Conservation (phyloP, 805 yeast species). For the Candida pseudoglaebosa region DNA sequence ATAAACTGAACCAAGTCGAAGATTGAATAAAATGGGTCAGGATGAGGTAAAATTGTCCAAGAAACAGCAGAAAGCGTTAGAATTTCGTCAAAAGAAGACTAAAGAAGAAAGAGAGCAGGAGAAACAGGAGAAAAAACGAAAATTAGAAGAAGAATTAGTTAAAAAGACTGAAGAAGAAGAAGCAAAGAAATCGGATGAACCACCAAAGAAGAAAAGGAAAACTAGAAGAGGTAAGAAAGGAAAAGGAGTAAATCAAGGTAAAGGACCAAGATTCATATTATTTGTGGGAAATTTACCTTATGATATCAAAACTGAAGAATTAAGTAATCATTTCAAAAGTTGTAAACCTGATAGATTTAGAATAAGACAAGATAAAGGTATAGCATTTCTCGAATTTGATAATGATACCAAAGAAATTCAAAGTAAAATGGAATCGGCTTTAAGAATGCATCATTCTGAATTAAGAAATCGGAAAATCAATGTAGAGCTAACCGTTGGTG, state of each 20-base stretch:
- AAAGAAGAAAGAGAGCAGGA: constrained; percentile 38
- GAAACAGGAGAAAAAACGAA: constrained; percentile 26
- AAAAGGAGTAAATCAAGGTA: constrained; percentile 45
- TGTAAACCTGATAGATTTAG: constrained; percentile 73
- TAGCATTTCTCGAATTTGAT: constrained; percentile 85
- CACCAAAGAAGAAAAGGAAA: constrained; percentile 60
- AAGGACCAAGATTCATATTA: constrained; percentile 67
- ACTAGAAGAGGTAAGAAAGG: constrained; percentile 78
- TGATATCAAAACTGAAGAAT: constrained; percentile 56
- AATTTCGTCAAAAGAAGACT: constrained; percentile 44
- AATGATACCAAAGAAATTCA: constrained; percentile 59
- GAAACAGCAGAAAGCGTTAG: constrained; percentile 61
- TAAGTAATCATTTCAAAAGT: constrained; percentile 68
- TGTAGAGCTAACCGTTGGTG: constrained; percentile 96
- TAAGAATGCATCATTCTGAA: constrained; percentile 74
- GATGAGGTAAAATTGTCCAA: constrained; percentile 50
- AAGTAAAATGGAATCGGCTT: constrained; percentile 77
- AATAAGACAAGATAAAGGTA: constrained; percentile 79
- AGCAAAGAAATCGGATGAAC: constrained; percentile 19
- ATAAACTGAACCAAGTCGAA: too few relatives aligned
- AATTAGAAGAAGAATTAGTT: constrained; percentile 23
- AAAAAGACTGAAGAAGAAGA: constrained; percentile 12
- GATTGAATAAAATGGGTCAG: constrained; percentile 14
- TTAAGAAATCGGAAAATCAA: constrained; percentile 76
- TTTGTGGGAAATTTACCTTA: constrained; percentile 91